phyloP scores from a whole-genome alignment of 208 protist genomes.

The Acanthamoeba culbertsoni region DNA sequence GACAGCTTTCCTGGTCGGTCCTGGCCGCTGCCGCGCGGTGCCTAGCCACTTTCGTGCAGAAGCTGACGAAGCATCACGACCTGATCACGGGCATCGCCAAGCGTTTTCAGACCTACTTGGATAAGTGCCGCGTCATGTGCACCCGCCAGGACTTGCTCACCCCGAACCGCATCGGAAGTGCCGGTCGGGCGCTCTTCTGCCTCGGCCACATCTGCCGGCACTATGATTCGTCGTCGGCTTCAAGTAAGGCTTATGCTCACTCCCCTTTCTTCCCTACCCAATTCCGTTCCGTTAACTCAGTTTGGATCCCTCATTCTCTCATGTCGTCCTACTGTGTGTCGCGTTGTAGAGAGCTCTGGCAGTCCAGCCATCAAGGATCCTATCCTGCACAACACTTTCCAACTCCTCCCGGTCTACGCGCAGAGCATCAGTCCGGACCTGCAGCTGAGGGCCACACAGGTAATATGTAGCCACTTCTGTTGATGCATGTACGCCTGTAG shows the following conservation, averaged over 20 bases:
- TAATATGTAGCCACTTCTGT: too few species aligned
- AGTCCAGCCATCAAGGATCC: neutral
- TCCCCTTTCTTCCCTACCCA: too few species aligned
- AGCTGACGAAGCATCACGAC: conserved; percentile 1
- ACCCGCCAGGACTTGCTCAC: neutral
- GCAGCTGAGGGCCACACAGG: neutral
- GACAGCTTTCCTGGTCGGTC: neutral
- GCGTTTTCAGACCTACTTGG: conserved; percentile 19
- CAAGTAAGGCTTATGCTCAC: too few species aligned
- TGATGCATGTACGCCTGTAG: neutral
- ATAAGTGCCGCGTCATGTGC: conserved; percentile 17
- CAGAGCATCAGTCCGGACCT: conserved; percentile 11
- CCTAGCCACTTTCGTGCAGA: conserved; percentile 2
- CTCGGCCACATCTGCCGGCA: conserved; percentile 22
- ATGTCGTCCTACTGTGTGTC: neutral
- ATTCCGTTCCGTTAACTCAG: neutral
- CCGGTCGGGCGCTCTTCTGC: conserved; percentile 28
- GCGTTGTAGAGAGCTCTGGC: neutral
- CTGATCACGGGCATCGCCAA: neutral
- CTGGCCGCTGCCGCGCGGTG: neutral
- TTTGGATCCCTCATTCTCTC: neutral
- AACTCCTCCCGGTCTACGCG: neutral
- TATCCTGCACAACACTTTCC: neutral
- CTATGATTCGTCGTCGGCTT: too few species aligned
- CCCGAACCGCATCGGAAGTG: neutral